phyloP scores from a whole-genome alignment of 169 alveolate genomes.

The Plasmodium reichenowi region DNA sequence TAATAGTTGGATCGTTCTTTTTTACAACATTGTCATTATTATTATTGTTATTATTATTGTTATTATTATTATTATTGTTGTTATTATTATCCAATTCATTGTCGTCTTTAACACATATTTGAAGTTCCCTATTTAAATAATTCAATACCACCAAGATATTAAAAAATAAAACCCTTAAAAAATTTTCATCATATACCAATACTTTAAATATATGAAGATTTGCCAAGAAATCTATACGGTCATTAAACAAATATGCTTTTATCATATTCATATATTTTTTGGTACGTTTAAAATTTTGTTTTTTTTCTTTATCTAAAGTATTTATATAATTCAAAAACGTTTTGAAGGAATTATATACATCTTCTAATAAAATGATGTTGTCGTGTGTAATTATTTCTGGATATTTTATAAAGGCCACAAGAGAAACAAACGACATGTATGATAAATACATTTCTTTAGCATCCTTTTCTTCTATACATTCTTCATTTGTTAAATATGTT shows the following conservation, averaged over 20 bases:
- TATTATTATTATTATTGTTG: too few species aligned
- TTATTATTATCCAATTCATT: too few species aligned
- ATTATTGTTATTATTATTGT: too few species aligned
- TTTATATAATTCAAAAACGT: slow-evolving; percentile 14
- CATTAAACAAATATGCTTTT: slow-evolving; percentile 17
- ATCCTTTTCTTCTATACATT: not conserved
- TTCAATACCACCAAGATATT: slow-evolving; percentile 22
- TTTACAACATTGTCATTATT: too few species aligned
- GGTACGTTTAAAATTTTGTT: not conserved
- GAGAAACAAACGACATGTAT: slow-evolving; percentile 28
- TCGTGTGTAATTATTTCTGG: slow-evolving; percentile 39
- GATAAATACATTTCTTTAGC: slow-evolving; percentile 17
- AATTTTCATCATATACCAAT: slow-evolving; percentile 29
- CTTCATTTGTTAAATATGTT: not conserved
- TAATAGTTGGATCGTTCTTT: too few species aligned
- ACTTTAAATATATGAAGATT: slow-evolving; percentile 40
- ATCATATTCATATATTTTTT: not conserved
- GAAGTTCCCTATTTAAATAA: slow-evolving; percentile 22
- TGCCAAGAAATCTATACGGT: slow-evolving; percentile 21
- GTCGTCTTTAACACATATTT: not conserved
- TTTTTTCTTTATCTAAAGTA: slow-evolving; percentile 30
- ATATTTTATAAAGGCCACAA: slow-evolving; percentile 21
- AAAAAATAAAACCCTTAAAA: slow-evolving; percentile 34
- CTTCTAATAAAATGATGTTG: slow-evolving; percentile 13
- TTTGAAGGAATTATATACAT: slow-evolving; percentile 38